These are phyloP conservation scores for Torrubiellomyces zombiae DNA, from an alignment of 2,329 filamentous ascomycete genomes.

Conservation along the genomic window DNA sequence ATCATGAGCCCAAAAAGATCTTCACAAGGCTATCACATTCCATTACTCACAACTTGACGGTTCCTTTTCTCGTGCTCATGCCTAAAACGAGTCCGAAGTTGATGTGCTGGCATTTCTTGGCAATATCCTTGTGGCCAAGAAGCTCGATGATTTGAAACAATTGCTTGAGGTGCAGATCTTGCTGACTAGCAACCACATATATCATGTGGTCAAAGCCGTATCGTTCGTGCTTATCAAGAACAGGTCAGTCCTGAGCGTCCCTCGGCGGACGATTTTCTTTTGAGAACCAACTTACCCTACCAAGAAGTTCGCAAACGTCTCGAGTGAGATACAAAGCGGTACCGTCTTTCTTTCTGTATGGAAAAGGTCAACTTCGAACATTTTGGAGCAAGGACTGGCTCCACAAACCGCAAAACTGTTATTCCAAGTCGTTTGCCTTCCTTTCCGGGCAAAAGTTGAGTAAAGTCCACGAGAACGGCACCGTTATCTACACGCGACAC, in stretches of 20 bases:
- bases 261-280: not conserved
- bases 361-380: not conserved
- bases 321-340: slow-evolving; percentile 64
- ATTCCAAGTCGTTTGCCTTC: slow-evolving; percentile 53
- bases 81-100: slow-evolving; percentile 59
- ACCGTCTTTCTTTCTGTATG: slow-evolving; percentile 44
- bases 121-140: slow-evolving; percentile 51
- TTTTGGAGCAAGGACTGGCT: not conserved
- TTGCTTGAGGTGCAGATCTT: slow-evolving; percentile 56
- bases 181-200: slow-evolving; percentile 56
- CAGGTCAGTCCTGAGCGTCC: no score
- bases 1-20: slow-evolving; percentile 7
- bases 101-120: slow-evolving; percentile 53
- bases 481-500: slow-evolving; percentile 56
- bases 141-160: slow-evolving; percentile 58
- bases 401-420: slow-evolving; percentile 41
- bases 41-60: slow-evolving; percentile 45
- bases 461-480: slow-evolving; percentile 56
- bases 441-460: slow-evolving; percentile 48
- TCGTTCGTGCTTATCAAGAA: slow-evolving; percentile 32
- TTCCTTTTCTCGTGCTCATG: slow-evolving; percentile 56
- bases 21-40: slow-evolving; percentile 2
- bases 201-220: slow-evolving; percentile 65
- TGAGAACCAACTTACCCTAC: slow-evolving; percentile 24
- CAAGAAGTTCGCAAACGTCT: slow-evolving; percentile 58